These are phyloP conservation scores for Suillus subluteus DNA, from an alignment of 768 basidiomycete species.

Conservation along the genomic window DNA sequence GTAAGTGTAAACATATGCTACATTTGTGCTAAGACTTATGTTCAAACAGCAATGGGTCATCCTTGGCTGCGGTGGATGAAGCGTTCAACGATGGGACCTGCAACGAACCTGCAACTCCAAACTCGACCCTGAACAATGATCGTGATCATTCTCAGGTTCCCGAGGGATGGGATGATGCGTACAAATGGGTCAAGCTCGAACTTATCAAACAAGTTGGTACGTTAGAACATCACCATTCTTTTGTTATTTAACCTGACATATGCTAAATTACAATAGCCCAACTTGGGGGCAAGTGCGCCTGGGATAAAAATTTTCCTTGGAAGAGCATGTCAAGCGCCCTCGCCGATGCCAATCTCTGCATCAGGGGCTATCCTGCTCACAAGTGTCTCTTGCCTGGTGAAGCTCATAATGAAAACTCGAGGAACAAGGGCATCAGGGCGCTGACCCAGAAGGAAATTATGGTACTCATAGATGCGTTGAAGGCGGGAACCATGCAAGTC, in stretches of 20 bases:
- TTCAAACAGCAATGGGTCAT: background rate
- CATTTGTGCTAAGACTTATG: background rate
- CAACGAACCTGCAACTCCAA: too few species aligned
- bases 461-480: background rate
- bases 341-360: background rate
- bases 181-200: background rate
- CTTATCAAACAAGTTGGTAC: background rate
- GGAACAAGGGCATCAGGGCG: background rate
- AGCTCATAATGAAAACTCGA: background rate
- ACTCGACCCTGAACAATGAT: background rate
- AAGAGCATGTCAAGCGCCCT: background rate
- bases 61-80: background rate
- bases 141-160: background rate
- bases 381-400: background rate
- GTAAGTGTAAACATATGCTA: slow-evolving; percentile 9
- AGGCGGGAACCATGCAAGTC: background rate
- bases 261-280: background rate
- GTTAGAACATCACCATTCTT: background rate
- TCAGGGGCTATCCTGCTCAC: background rate
- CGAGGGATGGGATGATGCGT: background rate
- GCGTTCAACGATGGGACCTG: background rate
- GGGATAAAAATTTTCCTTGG: background rate
- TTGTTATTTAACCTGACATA: background rate
- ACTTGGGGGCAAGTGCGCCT: background rate
- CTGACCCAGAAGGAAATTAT: background rate